Conservation (phyloP, 208 protist genomes). For the Vickermania spadyakhi region DNA sequence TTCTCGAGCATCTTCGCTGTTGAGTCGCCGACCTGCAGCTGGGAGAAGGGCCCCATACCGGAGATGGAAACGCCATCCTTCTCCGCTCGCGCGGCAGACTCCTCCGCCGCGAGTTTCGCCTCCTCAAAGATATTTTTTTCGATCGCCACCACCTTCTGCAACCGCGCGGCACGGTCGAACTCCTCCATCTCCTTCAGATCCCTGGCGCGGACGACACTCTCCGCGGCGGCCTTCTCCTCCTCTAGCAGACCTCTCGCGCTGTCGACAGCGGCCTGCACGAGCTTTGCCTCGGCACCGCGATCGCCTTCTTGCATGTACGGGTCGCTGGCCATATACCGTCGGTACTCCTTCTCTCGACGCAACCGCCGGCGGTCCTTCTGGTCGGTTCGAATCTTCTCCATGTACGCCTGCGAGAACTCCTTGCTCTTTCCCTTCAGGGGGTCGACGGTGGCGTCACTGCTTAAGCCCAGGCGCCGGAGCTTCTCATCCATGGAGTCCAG, state of each 20-base stretch:
- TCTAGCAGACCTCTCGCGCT: conserved; percentile 11
- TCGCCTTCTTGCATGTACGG: conserved; percentile 27
- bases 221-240: background rate
- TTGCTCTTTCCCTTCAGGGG: conserved; percentile 2
- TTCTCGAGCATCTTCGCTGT: conserved; percentile 2
- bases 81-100: background rate
- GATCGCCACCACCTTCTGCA: conserved; percentile 1
- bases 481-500: conserved; percentile 75
- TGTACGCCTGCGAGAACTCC: conserved; percentile 25
- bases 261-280: conserved; percentile 20
- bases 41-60: background rate
- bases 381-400: conserved; percentile 35
- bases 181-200: background rate
- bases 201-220: background rate
- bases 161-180: background rate
- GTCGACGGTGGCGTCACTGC: conserved; percentile 10
- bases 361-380: conserved; percentile 40
- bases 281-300: conserved; percentile 15
- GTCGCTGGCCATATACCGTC: conserved; percentile 34
- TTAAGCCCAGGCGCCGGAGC: conserved; percentile 52
- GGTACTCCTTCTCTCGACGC: conserved; percentile 49
- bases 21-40: conserved; percentile 1
- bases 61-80: background rate
- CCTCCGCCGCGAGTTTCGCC: background rate
- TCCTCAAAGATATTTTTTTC: conserved; percentile 1